Base-by-base conservation (phyloP, 176 grass and related monocot species). In the Oryza punctata region DNA sequence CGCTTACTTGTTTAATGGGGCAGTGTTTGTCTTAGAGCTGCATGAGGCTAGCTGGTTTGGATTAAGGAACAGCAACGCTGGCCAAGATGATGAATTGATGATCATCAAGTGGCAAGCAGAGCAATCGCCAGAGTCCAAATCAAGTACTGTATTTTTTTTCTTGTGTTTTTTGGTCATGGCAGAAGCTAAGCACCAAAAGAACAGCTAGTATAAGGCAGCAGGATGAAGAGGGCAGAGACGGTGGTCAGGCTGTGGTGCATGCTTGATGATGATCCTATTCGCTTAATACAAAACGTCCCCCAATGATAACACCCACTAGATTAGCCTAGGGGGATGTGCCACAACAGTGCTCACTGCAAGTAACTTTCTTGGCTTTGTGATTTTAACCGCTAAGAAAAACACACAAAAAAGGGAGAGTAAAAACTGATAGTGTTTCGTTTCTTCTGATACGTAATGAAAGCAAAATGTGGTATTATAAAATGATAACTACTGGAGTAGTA, bases 221-320 rank as follows among this genome's bases (percentile, higher is more conserved):
- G 2, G 21, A 72, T 10, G 33, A 52, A 10, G 14, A 21, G 61
- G n/a, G 37, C 12, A 45, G 8, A 47, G 8, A 47, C 49, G 21
- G 50, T 28, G 47, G 23, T 9, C 72, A 26, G 46, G 10, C 63
- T 18, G 4, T 70, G 65, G n/a, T 66, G 71, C 54, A 57, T 21
- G 52, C 38, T 26, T 40, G 67, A 49, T 5, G 40, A 65, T 79
- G 40, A 65, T 73, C 64, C 27, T 12, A 54, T 18, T 23, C 23
- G 7, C 30, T 78, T 71, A 71, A 37, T 32, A 67, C 52, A 16
- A 57, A 21, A 13, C 2, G 35, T 3, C 18, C 6, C 12, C 37
- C 5, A 47, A 85, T 85, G 40, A 85, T 85, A 21, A 67, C 75
- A 19, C 52, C 52, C 75, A 85, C 66, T 61, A 27, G 77, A 57